These are phyloP conservation scores for Aspergillus oerlinghausenensis DNA, from an alignment of 2,329 filamentous ascomycete genomes.

Conservation along the genomic window DNA sequence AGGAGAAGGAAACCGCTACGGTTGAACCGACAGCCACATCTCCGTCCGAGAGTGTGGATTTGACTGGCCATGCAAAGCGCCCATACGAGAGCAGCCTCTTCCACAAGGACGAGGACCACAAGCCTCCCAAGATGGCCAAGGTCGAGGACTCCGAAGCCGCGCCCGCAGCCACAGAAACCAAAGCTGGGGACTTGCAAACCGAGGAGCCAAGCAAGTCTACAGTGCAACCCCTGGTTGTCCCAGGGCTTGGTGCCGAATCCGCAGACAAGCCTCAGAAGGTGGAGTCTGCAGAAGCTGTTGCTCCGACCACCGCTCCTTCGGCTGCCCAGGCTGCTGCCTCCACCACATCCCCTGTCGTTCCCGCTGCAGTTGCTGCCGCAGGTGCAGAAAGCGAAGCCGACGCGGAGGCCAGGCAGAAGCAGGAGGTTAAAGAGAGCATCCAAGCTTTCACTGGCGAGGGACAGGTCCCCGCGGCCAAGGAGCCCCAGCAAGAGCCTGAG, in stretches of 20 bases:
- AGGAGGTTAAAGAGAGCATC: conserved; percentile 2
- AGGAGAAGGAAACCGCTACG: conserved; percentile 5
- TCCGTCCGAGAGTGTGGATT: conserved; percentile 11
- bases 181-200: not conserved
- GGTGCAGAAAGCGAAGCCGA: not conserved
- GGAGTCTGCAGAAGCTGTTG: conserved; percentile 1
- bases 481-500: not conserved
- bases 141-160: conserved; percentile 18
- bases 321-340: conserved; percentile 16
- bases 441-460: conserved; percentile 1
- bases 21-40: not conserved
- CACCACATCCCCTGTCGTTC: conserved; percentile 18
- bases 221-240: conserved; percentile 15
- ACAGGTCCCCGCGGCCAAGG: conserved; percentile 8
- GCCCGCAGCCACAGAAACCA: conserved; percentile 1
- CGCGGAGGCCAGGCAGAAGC: not conserved
- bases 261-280: conserved; percentile 10
- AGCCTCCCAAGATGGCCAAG: conserved; percentile 34
- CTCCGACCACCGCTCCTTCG: conserved; percentile 8
- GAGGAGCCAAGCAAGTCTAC: not conserved
- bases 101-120: conserved; percentile 25
- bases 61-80: conserved; percentile 27
- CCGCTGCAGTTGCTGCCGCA: conserved; percentile 3
- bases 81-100: conserved; percentile 33
- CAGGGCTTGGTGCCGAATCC: conserved; percentile 17